These are phyloP conservation scores for Penicillium tannophilum DNA, from an alignment of 495 filamentous ascomycete species.

Conservation along the genomic window DNA sequence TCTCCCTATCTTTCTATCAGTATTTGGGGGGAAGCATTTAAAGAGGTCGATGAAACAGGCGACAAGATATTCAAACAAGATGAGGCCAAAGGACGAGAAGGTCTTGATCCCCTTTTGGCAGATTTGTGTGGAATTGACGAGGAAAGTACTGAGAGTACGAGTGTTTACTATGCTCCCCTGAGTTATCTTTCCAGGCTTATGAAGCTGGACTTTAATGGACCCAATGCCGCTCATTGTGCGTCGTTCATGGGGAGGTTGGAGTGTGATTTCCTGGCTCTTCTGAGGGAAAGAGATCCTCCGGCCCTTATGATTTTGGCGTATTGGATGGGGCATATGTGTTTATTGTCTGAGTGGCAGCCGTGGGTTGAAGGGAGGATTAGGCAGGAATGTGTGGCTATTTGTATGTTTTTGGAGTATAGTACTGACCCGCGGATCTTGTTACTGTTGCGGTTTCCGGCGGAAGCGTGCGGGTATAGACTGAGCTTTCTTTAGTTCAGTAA, in stretches of 20 bases:
- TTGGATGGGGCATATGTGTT: constrained; percentile 48
- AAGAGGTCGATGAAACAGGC: constrained; percentile 24
- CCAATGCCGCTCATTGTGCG: constrained; percentile 26
- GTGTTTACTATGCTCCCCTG: constrained; percentile 40
- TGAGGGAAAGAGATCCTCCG: constrained; percentile 40
- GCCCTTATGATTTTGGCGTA: constrained; percentile 46
- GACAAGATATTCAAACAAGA: constrained; percentile 23
- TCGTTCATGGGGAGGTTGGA: constrained; percentile 38
- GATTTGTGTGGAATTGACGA: constrained; percentile 43
- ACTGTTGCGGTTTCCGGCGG: constrained; percentile 56
- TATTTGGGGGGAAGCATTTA: constrained; percentile 38
- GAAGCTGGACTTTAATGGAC: constrained; percentile 19
- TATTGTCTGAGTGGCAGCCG: constrained; percentile 32
- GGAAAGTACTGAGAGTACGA: constrained; percentile 33
- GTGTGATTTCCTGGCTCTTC: constrained; percentile 34
- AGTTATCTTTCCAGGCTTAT: constrained; percentile 34
- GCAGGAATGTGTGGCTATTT: constrained; percentile 48
- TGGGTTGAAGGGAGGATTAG: constrained; percentile 43
- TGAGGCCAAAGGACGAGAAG: constrained; percentile 33
- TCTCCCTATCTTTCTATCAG: constrained; percentile 34
- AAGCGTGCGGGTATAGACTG: constrained; percentile 74
- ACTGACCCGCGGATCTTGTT: constrained; percentile 24
- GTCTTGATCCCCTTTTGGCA: constrained; percentile 37
- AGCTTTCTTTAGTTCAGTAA: background rate
- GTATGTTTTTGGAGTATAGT: constrained; percentile 42